Evolutionary conservation across 257 asterid species (phyloP), one percentile per base, ranked within the genome.

Genomic region (Fraxinus pennsylvanica): DNA sequence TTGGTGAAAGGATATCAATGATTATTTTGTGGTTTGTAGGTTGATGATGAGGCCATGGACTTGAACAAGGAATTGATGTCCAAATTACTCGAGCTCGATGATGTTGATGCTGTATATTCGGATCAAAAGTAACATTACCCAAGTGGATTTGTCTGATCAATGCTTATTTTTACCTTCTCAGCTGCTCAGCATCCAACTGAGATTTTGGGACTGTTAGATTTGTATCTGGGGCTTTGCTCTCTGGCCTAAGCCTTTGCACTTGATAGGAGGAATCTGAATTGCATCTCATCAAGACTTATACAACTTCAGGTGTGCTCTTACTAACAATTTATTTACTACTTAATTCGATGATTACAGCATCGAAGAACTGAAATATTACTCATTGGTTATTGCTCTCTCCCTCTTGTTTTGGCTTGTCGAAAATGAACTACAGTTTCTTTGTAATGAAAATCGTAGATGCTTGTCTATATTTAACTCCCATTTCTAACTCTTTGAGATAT

Each of bases 31-130:
- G 70, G 50, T 43, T 47, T 82, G 77, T 83, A 94, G 99, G 99
- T 90, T 33, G 97, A 92, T 80, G 97, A 94, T 59, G 99, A 94
- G 83, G 99, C 97, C 63, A 87, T 89, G 97, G 97, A 92, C 78
- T 87, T 94, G 90, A 94, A 91, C 91, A 94, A 90, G 86, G 94
- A 84, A 84, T 80, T 92, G 57, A 78, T 87, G 83, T 77, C 97
- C 66, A 90, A 92, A 85, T 85, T 94, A 80, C 96, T 94, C 22
- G 96, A 94, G 84, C 95, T 94, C 38, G 99, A 94, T 65, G 99
- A 94, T 72, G 96, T 94, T 72, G 97, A 91, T 83, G 94, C 99
- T 52, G 97, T 94, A 13, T 91, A 91, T 81, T 91, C 96, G 3
- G 97, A 94, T 74, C 97, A 92, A 81, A 92, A 86, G 87, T 88